Percentiles rank a stretch among this genome's conserved stretches.
These are phyloP conservation scores for Wickerhamiella musiphila DNA, from an alignment of 805 yeast genomes.

Conservation along the genomic window DNA sequence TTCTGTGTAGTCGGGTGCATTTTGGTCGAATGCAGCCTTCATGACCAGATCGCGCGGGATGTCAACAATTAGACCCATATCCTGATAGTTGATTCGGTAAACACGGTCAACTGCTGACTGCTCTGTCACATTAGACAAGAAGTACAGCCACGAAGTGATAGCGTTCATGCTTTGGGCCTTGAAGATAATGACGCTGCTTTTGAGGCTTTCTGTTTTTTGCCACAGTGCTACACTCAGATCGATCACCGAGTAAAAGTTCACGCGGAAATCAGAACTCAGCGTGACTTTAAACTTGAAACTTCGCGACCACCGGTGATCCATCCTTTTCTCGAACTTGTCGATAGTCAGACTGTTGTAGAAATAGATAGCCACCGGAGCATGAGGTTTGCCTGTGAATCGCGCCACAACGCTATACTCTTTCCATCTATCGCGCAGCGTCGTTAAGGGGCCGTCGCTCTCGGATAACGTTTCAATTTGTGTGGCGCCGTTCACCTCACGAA, in stretches of 20 bases:
- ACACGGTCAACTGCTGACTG: background rate
- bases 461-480: constrained; percentile 22
- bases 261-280: constrained; percentile 19
- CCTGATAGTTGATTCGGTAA: constrained; percentile 4
- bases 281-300: constrained; percentile 14
- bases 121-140: constrained; percentile 1
- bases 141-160: constrained; percentile 6
- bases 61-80: constrained; percentile 3
- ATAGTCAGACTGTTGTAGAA: constrained; percentile 35
- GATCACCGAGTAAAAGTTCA: constrained; percentile 41
- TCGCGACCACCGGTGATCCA: constrained; percentile 11
- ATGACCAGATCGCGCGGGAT: background rate
- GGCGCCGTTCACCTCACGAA: constrained; percentile 19
- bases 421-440: constrained; percentile 57
- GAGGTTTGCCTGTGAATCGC: constrained; percentile 36
- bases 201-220: constrained; percentile 7
- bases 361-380: constrained; percentile 42
- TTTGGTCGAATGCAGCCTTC: background rate
- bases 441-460: constrained; percentile 34
- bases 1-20: no score
- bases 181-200: constrained; percentile 3
- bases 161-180: constrained; percentile 1
- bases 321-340: constrained; percentile 11
- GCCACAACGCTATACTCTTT: constrained; percentile 61
- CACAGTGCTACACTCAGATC: constrained; percentile 55